Conservation (phyloP, 306 rosid genomes). For the Alnus glutinosa region DNA sequence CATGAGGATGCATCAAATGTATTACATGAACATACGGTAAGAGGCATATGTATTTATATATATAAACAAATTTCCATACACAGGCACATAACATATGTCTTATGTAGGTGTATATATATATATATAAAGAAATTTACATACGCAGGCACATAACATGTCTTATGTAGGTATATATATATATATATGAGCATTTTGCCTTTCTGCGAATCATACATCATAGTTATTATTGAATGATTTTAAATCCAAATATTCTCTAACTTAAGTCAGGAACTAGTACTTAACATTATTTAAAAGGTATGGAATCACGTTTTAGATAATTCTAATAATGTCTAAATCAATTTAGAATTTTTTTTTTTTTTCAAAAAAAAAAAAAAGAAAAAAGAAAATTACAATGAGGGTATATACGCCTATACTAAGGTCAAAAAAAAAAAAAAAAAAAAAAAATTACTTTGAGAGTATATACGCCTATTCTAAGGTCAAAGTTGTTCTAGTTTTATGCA, state of each 20-base stretch:
- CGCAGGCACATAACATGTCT: background rate
- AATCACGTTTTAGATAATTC: no score
- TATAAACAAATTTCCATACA: rapidly evolving
- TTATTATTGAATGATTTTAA: no score
- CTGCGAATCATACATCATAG: background rate
- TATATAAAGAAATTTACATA: no score
- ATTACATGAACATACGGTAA: background rate
- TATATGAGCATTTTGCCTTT: background rate
- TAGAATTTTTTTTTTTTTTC: background rate
- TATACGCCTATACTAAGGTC: background rate
- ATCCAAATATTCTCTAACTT: no score
- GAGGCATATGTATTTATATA: background rate
- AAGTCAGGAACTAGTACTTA: no score
- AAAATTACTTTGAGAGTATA: no score
- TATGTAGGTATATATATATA: background rate
- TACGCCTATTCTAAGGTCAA: background rate
- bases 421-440: no score
- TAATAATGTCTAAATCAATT: background rate
- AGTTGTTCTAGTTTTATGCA: background rate
- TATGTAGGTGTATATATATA: no score
- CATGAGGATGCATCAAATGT: background rate
- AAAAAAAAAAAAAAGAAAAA: no score
- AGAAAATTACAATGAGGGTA: no score
- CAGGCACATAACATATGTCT: background rate
- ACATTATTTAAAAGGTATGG: no score